These are phyloP conservation scores for Coemansia sp. DNA, from an alignment of 192 early-diverging fungal genomes.

Conservation along the genomic window DNA sequence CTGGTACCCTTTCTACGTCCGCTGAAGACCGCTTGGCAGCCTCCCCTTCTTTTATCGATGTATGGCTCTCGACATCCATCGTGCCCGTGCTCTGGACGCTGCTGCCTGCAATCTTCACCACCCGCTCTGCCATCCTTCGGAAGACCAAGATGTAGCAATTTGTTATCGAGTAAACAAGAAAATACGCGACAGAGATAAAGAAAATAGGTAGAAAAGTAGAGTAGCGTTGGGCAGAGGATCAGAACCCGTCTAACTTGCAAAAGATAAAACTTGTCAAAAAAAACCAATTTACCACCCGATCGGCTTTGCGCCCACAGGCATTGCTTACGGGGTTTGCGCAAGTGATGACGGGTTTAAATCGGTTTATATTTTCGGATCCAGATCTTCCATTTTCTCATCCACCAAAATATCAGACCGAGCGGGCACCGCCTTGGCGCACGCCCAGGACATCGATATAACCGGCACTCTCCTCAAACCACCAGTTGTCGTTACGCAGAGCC, in stretches of 20 bases:
- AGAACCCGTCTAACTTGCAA: too few relatives aligned
- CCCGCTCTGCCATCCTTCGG: conserved; percentile 6
- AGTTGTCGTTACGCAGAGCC: conserved; percentile 55
- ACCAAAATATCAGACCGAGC: background rate
- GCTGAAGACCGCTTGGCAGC: background rate
- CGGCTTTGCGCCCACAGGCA: too few relatives aligned
- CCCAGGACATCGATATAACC: conserved; percentile 58
- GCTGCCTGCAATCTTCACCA: conserved; percentile 21
- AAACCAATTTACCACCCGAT: too few relatives aligned
- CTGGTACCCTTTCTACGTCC: background rate
- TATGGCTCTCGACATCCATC: conserved; percentile 9
- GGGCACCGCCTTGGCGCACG: conserved; percentile 9
- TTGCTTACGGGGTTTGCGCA: too few relatives aligned
- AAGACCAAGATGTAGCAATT: background rate
- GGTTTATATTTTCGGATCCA: too few relatives aligned
- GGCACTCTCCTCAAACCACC: conserved; percentile 57
- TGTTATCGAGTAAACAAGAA: background rate
- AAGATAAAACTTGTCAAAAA: too few relatives aligned
- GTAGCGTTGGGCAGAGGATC: too few relatives aligned
- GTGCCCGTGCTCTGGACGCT: conserved; percentile 3
- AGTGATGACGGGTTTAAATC: too few relatives aligned
- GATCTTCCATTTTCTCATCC: background rate
- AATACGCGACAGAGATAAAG: too few relatives aligned
- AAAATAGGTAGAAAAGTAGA: too few relatives aligned
- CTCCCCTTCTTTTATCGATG: background rate